phyloP scores from a whole-genome alignment of 139 green algal species.

The Prasinococcaceae sp. region DNA sequence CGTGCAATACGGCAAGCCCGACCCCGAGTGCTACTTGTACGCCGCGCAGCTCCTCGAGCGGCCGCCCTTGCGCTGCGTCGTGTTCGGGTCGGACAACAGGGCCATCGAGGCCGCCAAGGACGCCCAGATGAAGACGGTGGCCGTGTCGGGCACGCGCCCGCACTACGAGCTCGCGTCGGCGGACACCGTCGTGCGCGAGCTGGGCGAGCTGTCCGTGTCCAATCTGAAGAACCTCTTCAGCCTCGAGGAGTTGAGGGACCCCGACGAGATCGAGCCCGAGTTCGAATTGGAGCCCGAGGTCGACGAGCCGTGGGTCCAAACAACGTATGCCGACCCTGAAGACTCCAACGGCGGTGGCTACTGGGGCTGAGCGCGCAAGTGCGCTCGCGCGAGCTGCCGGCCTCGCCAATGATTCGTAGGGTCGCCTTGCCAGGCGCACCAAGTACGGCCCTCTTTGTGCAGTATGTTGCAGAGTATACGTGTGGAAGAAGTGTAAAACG shows the following conservation, averaged over 20 bases:
- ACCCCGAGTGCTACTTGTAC: conserved; percentile 38
- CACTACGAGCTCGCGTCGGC: conserved; percentile 74
- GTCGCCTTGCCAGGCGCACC: too few relatives aligned
- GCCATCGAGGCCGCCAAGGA: conserved; percentile 82
- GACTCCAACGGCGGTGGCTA: too few relatives aligned
- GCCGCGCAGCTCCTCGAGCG: conserved; percentile 43
- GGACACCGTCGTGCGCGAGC: conserved; percentile 70
- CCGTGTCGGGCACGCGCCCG: conserved; percentile 53
- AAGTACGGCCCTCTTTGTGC: too few relatives aligned
- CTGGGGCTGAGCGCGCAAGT: too few relatives aligned
- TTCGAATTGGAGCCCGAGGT: conserved; percentile 1
- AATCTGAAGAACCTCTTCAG: conserved; percentile 87
- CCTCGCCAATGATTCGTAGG: too few relatives aligned
- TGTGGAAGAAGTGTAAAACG: too few relatives aligned
- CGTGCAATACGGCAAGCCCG: conserved; percentile 43
- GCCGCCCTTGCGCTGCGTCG: conserved; percentile 73
- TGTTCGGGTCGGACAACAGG: conserved; percentile 66
- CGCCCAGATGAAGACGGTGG: conserved; percentile 73
- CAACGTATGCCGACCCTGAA: too few relatives aligned
- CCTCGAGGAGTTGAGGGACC: conserved; percentile 44
- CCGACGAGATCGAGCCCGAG: conserved; percentile 14
- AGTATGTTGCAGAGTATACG: too few relatives aligned
- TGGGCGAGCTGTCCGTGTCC: conserved; percentile 66
- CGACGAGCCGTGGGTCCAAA: too few relatives aligned
- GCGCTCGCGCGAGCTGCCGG: too few relatives aligned